A percentile compares a stretch with the other conserved stretches of the same genome.
Conservation (phyloP, 257 asterid species). For the Nicotiana tomentosiformis region DNA sequence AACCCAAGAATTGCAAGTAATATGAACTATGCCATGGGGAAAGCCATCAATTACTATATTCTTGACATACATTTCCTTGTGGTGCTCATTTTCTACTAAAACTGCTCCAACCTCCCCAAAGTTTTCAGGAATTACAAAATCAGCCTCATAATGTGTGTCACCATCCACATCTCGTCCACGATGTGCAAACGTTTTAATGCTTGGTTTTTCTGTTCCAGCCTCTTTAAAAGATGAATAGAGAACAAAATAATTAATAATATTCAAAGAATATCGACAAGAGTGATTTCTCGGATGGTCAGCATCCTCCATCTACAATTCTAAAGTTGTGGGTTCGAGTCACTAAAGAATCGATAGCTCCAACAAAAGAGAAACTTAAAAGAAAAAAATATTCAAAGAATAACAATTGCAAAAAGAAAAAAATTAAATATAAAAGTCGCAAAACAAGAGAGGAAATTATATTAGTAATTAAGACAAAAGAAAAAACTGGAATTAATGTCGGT, state of each 20-base stretch:
- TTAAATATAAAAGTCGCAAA: too few species aligned
- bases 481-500: too few species aligned
- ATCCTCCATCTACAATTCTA: too few species aligned
- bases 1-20: slow-evolving; percentile 58
- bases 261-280: background rate
- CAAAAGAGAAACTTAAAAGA: too few species aligned
- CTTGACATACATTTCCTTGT: slow-evolving; percentile 42
- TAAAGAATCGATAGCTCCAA: too few species aligned
- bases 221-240: slow-evolving; percentile 16
- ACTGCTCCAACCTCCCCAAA: slow-evolving; percentile 70
- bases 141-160: slow-evolving; percentile 31
- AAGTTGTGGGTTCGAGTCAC: too few species aligned
- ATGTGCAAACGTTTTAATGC: slow-evolving; percentile 34
- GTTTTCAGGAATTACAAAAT: slow-evolving; percentile 26
- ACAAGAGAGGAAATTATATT: too few species aligned
- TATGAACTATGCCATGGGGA: slow-evolving; percentile 7
- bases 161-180: background rate
- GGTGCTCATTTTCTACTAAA: slow-evolving; percentile 53
- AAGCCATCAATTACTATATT: slow-evolving; percentile 39
- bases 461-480: too few species aligned
- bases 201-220: slow-evolving; percentile 34
- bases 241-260: background rate
- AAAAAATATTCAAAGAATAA: background rate
- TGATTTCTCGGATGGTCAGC: too few species aligned
- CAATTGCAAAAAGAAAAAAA: too few species aligned